Evolutionary conservation across 2,329 filamentous ascomycete species (phyloP).

Genomic region (Pyrenophora seminiperda): DNA sequence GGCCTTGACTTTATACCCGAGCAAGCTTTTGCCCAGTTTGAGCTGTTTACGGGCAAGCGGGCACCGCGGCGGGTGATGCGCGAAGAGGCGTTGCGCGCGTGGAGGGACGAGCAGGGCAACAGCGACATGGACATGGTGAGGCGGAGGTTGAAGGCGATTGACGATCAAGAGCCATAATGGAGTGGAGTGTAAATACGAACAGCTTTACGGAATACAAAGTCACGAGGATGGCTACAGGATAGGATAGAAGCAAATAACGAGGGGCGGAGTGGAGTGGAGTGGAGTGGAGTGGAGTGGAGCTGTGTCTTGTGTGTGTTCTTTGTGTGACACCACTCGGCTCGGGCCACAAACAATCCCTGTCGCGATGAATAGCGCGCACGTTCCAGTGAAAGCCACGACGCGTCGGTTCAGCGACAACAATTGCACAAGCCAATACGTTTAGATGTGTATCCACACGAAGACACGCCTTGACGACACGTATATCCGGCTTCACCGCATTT

Average conservation of each 20-base stretch:
- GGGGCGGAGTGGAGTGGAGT: background rate
- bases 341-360: conserved; percentile 17
- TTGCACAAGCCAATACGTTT: conserved; percentile 16
- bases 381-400: conserved; percentile 29
- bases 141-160: conserved; percentile 41
- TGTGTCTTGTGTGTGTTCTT: no score
- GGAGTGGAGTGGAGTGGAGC: background rate
- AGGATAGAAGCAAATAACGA: background rate
- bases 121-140: conserved; percentile 40
- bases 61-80: conserved; percentile 75
- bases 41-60: conserved; percentile 75
- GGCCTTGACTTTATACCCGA: conserved; percentile 77
- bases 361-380: conserved; percentile 25
- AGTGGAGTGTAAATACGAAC: background rate
- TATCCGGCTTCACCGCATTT: background rate
- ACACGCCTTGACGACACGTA: conserved; percentile 6
- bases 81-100: conserved; percentile 59
- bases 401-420: conserved; percentile 28
- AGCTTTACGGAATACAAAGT: no score
- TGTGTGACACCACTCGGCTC: background rate
- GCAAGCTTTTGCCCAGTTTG: conserved; percentile 81
- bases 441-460: conserved; percentile 2
- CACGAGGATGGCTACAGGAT: no score
- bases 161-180: conserved; percentile 41
- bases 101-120: conserved; percentile 42